Percentiles rank a stretch among this genome's conserved stretches.
phyloP scores from a whole-genome alignment of 2,329 filamentous ascomycete genomes.

The Pseudogymnoascus sp. region DNA sequence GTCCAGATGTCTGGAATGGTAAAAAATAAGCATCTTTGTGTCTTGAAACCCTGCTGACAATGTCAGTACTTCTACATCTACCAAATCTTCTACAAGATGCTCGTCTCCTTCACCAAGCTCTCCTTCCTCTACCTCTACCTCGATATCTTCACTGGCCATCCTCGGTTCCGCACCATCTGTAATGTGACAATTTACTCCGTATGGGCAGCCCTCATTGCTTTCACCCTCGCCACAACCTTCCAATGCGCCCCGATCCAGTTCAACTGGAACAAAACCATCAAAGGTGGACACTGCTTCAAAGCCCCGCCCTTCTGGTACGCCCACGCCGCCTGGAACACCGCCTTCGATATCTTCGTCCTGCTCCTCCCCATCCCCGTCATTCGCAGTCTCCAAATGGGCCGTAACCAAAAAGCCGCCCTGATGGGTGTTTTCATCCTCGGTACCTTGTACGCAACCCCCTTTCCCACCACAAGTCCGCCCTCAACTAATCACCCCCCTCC shows the following conservation, averaged over 20 bases:
- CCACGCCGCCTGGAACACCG: constrained; percentile 13
- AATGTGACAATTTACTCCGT: constrained; percentile 14
- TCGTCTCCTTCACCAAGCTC: constrained; percentile 14
- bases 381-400: neutral
- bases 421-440: neutral
- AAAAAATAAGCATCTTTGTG: neutral
- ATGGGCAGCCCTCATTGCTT: constrained; percentile 7
- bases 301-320: constrained; percentile 16
- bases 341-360: neutral
- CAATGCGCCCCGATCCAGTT: constrained; percentile 14
- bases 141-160: constrained; percentile 15
- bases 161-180: constrained; percentile 13
- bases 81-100: constrained; percentile 16
- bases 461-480: neutral
- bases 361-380: neutral
- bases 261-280: constrained; percentile 12
- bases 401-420: neutral
- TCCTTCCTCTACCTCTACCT: constrained; percentile 14
- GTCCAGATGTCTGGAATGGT: neutral
- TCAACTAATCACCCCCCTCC: neutral
- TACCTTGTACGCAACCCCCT: neutral
- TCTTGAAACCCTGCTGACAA: neutral
- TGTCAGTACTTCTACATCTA: constrained; percentile 16
- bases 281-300: constrained; percentile 14
- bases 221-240: constrained; percentile 14